Conservation (phyloP, 352 stramenopile species). For the Phytophthora cryptogea region DNA sequence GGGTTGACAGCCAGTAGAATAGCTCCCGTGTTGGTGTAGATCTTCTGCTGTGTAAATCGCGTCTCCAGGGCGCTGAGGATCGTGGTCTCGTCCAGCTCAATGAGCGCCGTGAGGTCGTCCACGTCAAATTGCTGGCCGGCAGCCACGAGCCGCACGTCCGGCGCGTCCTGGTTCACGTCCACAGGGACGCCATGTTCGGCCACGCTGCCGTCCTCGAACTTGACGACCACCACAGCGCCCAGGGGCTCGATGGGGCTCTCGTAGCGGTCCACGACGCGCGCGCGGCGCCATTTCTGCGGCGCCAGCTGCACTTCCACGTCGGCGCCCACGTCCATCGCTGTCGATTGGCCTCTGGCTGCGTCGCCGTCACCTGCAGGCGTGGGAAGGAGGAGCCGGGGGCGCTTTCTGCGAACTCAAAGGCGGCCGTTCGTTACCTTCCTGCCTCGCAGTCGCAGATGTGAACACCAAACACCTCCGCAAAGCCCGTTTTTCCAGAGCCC, state of each 20-base stretch:
- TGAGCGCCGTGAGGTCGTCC: constrained; percentile 83
- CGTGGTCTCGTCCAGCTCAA: constrained; percentile 72
- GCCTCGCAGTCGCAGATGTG: background rate
- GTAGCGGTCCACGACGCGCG: constrained; percentile 67
- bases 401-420: constrained; percentile 15
- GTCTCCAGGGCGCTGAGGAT: constrained; percentile 73
- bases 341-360: constrained; percentile 23
- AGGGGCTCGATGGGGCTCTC: constrained; percentile 54
- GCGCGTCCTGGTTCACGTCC: constrained; percentile 36
- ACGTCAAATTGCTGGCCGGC: constrained; percentile 48
- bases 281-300: constrained; percentile 53
- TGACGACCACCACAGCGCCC: constrained; percentile 60
- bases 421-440: constrained; percentile 3
- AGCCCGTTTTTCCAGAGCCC: background rate
- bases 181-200: constrained; percentile 47
- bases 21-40: constrained; percentile 87
- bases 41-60: constrained; percentile 74
- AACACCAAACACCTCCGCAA: background rate
- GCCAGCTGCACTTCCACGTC: constrained; percentile 62
- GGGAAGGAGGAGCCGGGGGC: constrained; percentile 18
- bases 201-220: constrained; percentile 66
- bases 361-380: constrained; percentile 11
- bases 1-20: constrained; percentile 87
- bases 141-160: constrained; percentile 37
- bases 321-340: constrained; percentile 64